These are phyloP conservation scores for Tolypocladium inflatum DNA, from an alignment of 2,329 filamentous ascomycete species.

Conservation along the genomic window DNA sequence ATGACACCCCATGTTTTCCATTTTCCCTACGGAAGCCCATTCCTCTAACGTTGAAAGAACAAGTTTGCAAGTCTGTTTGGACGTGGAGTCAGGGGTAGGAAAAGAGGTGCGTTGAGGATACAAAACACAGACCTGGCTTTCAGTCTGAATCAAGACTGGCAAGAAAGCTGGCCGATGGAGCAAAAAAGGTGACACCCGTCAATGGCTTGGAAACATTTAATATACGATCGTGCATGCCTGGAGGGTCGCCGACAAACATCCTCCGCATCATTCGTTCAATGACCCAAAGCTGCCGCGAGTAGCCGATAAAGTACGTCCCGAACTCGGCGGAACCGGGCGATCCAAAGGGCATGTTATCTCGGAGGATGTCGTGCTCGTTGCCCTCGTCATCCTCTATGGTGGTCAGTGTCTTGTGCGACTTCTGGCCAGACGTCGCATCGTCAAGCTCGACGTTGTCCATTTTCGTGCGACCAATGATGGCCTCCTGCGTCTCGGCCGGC, in stretches of 20 bases:
- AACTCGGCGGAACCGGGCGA: conserved; percentile 39
- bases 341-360: conserved; percentile 54
- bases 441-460: conserved; percentile 47
- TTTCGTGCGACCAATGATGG: conserved; percentile 48
- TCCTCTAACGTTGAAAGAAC: too few species aligned
- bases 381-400: conserved; percentile 43
- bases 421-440: conserved; percentile 33
- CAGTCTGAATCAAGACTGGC: conserved; percentile 2
- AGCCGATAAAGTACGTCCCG: conserved; percentile 51
- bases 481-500: conserved; percentile 41
- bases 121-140: too few species aligned
- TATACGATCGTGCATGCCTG: conserved; percentile 44
- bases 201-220: conserved; percentile 43
- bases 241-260: conserved; percentile 47
- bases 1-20: too few species aligned
- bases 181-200: conserved; percentile 46
- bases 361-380: conserved; percentile 40
- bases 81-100: too few species aligned
- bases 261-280: conserved; percentile 47
- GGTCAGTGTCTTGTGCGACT: conserved; percentile 45
- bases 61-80: too few species aligned
- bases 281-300: conserved; percentile 43
- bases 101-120: too few species aligned
- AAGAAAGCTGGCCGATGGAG: conserved; percentile 19
- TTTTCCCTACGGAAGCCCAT: too few species aligned